These are phyloP conservation scores for Lonicera japonica DNA, from an alignment of 129 eudicot genomes.

Conservation along the genomic window DNA sequence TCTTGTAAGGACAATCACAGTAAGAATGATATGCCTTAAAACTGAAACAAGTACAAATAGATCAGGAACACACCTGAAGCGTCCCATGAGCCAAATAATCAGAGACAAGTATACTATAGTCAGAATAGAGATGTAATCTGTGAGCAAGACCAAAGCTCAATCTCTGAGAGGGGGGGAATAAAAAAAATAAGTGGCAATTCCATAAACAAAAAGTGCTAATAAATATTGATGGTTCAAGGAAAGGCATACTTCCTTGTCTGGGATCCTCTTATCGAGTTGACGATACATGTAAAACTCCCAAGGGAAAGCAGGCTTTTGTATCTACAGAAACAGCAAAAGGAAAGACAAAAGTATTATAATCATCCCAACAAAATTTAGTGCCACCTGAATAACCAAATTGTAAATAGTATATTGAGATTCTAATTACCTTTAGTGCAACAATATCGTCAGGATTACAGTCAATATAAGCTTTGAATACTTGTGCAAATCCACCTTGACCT, in stretches of 20 bases:
- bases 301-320: conserved; percentile 94
- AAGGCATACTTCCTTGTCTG: conserved; percentile 58
- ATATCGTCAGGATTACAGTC: conserved; percentile 54
- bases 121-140: conserved; percentile 80
- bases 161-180: conserved; percentile 41
- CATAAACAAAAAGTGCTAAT: conserved; percentile 5
- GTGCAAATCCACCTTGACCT: conserved; percentile 96
- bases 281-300: conserved; percentile 98
- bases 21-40: conserved; percentile 1
- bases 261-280: conserved; percentile 76
- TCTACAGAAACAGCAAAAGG: conserved; percentile 41
- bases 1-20: conserved; percentile 5
- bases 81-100: conserved; percentile 78
- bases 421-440: conserved; percentile 83
- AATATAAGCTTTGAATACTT: conserved; percentile 76
- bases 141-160: conserved; percentile 78
- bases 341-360: conserved; percentile 9
- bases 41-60: conserved; percentile 2
- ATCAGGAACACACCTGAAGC: conserved; percentile 52
- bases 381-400: background rate
- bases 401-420: background rate
- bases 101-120: conserved; percentile 83
- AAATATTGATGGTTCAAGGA: conserved; percentile 14
- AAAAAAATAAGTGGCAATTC: conserved; percentile 13
- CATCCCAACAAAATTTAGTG: background rate